These are phyloP conservation scores for Chaetomium globosum DNA, from an alignment of 2,329 filamentous ascomycete genomes.

Conservation along the genomic window DNA sequence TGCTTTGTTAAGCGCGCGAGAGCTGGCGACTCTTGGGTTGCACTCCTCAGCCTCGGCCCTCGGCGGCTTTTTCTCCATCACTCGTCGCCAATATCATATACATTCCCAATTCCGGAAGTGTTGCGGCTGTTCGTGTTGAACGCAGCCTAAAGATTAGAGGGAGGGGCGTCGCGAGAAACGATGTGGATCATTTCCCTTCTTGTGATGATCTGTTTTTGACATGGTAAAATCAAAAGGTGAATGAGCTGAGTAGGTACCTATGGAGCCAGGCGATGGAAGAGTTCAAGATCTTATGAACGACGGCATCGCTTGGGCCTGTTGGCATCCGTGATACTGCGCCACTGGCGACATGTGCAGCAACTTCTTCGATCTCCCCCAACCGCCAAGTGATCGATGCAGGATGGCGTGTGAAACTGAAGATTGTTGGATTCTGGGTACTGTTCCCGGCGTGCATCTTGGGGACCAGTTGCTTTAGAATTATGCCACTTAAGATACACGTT, in stretches of 20 bases:
- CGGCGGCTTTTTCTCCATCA: slow-evolving; percentile 1
- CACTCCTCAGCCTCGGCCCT: slow-evolving; percentile 6
- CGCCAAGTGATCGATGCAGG: too few relatives aligned
- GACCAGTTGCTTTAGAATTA: too few relatives aligned
- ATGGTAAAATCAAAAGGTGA: background rate
- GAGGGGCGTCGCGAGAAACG: background rate
- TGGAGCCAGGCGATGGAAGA: background rate
- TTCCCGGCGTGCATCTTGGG: too few relatives aligned
- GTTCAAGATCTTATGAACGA: background rate
- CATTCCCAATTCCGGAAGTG: background rate
- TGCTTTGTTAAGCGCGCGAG: slow-evolving; percentile 5
- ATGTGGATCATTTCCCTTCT: background rate
- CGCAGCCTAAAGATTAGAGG: background rate
- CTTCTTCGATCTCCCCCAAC: background rate
- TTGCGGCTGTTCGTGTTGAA: background rate
- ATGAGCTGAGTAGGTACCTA: too few relatives aligned
- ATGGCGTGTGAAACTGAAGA: too few relatives aligned
- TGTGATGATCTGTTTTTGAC: background rate
- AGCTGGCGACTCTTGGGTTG: slow-evolving; percentile 7
- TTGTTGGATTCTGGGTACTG: too few relatives aligned
- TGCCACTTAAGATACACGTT: too few relatives aligned
- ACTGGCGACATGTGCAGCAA: background rate
- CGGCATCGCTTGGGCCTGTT: background rate
- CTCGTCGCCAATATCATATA: background rate
- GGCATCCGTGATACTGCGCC: background rate